Evolutionary conservation across 352 stramenopile genomes (phyloP), one percentile per base, ranked within the genome.

Genomic region (Phytophthora ramorum): DNA sequence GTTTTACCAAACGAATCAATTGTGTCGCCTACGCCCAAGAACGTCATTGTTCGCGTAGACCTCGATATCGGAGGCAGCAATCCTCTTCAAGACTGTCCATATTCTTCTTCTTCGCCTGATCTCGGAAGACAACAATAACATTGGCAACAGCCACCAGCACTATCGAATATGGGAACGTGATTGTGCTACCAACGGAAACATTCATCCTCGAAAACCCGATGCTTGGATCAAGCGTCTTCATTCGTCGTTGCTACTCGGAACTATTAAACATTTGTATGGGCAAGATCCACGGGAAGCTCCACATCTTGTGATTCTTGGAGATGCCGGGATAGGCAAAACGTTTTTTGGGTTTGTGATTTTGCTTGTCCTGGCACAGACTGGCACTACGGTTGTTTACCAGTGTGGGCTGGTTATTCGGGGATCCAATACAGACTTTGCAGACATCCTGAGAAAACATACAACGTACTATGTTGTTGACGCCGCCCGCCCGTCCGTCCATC

Each of bases 381-480:
- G 34, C 4, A 8, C 34, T 2, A 17, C 34, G 34, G 34, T 40
- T 14, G 13, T 40, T n/a, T 40, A 40, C 13, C 7, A 12, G 13
- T 16, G 34, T 4, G 34, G 34, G 9, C 3, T 40, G 8, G 10
- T 14, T 14, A 8, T 40, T 4, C 34, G 34, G 13, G 34, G 34
- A n/a, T 40, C 34, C 9, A 14, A n/a, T 14, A 14, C 8, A 46
- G 12, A 34, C 32, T 73, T 76, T 65, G 20, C 62, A 20, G 19
- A 20, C 10, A 73, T 70, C 66, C 52, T 73, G 3, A 16, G 65
- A 2, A 13, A 51, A 20, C 46, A 30, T n/a, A 59, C 55, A 37
- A 76, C 68, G 6, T 75, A 50, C 37, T 75, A 71, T 28, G 60
- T 75, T 38, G 58, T 66, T 24, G 63, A 70, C 60, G 56, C 41